Percentiles rank a stretch among this genome's conserved stretches.
Evolutionary conservation across 768 basidiomycete species (phyloP).

Genomic region (Boletus rubropictus): DNA sequence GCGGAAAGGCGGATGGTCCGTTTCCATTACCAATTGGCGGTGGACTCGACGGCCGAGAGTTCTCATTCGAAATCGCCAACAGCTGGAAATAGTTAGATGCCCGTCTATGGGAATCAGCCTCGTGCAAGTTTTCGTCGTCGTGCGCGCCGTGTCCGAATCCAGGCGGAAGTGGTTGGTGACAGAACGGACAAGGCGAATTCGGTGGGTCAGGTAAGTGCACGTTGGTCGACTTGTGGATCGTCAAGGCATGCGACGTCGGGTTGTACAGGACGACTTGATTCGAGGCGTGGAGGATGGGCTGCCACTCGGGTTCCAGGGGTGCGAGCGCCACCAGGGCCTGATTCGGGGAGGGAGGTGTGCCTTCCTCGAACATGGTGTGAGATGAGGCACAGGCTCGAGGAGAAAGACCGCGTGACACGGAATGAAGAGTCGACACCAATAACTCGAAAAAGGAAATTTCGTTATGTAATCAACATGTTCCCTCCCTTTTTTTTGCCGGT

Average conservation of each 20-base stretch:
- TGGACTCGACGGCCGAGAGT: constrained; percentile 47
- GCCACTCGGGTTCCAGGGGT: constrained; percentile 47
- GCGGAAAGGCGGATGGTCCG: constrained; percentile 43
- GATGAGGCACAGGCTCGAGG: background rate
- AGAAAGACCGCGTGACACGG: too few species aligned
- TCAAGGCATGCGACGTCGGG: constrained; percentile 75
- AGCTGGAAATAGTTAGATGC: constrained; percentile 79
- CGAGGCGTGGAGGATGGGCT: constrained; percentile 73
- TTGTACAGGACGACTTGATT: constrained; percentile 88
- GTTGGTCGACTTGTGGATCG: constrained; percentile 43
- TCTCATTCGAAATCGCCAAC: constrained; percentile 67
- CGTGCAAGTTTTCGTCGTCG: constrained; percentile 27
- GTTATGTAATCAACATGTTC: too few species aligned
- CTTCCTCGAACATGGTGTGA: constrained; percentile 27
- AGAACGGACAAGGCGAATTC: constrained; percentile 59
- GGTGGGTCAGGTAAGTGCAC: constrained; percentile 20
- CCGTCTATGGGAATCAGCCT: constrained; percentile 45
- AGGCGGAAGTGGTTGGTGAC: constrained; percentile 53
- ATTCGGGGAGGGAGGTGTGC: constrained; percentile 28
- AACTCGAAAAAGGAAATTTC: constrained; percentile 3
- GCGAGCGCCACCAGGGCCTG: constrained; percentile 27
- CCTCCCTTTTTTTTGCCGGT: too few species aligned
- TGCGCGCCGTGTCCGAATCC: constrained; percentile 33
- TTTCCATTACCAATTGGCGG: constrained; percentile 25
- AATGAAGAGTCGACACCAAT: too few species aligned